These are phyloP conservation scores for Beauveria sp. DNA, from an alignment of 2,329 filamentous ascomycete genomes.

Conservation along the genomic window DNA sequence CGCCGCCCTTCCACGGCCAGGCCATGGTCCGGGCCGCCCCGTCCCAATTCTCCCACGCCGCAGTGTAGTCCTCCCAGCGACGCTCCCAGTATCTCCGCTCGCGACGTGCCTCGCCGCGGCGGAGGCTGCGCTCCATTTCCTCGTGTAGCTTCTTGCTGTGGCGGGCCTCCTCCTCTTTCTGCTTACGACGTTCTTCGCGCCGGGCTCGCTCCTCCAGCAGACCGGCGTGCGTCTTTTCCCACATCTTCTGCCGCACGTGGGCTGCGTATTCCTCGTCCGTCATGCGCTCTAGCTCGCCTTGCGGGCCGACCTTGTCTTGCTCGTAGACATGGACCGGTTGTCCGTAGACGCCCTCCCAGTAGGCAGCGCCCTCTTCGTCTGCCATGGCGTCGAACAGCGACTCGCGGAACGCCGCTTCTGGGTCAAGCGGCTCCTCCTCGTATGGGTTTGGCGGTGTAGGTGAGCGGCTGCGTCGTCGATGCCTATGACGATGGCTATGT, in stretches of 20 bases:
- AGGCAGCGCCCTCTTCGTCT: slow-evolving; percentile 90
- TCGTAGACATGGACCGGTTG: slow-evolving; percentile 84
- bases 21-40: slow-evolving; percentile 36
- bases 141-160: slow-evolving; percentile 45
- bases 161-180: slow-evolving; percentile 43
- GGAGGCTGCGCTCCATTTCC: slow-evolving; percentile 63
- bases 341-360: slow-evolving; percentile 95
- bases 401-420: slow-evolving; percentile 76
- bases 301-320: slow-evolving; percentile 34
- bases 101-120: slow-evolving; percentile 57
- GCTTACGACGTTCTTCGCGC: slow-evolving; percentile 44
- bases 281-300: slow-evolving; percentile 70
- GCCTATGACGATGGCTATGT: slow-evolving; percentile 21
- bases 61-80: slow-evolving; percentile 58
- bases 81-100: slow-evolving; percentile 45
- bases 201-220: slow-evolving; percentile 67
- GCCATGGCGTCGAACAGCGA: slow-evolving; percentile 95
- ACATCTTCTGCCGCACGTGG: slow-evolving; percentile 84
- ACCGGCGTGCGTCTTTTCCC: slow-evolving; percentile 86
- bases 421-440: slow-evolving; percentile 44
- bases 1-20: slow-evolving; percentile 51
- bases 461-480: slow-evolving; percentile 29
- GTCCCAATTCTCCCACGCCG: slow-evolving; percentile 54
- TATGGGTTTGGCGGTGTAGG: slow-evolving; percentile 40
- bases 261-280: slow-evolving; percentile 84